phyloP scores from a whole-genome alignment of 371 early-diverging fungal genomes.

The Rhizopus stolonifer region DNA sequence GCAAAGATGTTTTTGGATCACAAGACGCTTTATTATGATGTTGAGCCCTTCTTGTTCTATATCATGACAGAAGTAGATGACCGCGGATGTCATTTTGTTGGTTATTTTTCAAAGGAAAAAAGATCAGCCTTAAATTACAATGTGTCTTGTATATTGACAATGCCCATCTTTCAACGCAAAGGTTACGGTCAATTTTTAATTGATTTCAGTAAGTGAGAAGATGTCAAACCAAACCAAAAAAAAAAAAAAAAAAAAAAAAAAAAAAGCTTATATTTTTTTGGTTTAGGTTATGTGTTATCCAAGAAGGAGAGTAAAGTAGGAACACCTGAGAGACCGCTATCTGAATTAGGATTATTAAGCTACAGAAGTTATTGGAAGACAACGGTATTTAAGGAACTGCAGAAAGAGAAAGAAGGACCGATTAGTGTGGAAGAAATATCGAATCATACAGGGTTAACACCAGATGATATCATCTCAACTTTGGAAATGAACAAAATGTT shows the following conservation, averaged over 20 bases:
- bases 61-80: constrained; percentile 84
- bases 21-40: constrained; percentile 99
- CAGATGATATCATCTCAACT: constrained; percentile 75
- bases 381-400: constrained; percentile 34
- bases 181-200: constrained; percentile 98
- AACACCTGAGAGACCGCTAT: constrained; percentile 98
- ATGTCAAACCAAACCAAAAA: no score
- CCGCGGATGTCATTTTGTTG: constrained; percentile 91
- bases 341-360: constrained; percentile 95
- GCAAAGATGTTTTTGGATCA: constrained; percentile 99
- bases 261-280: background rate
- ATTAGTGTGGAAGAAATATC: constrained; percentile 62
- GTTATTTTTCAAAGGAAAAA: constrained; percentile 97
- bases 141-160: constrained; percentile 96
- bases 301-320: constrained; percentile 87
- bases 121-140: constrained; percentile 89
- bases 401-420: constrained; percentile 28
- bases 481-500: constrained; percentile 61
- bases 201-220: constrained; percentile 88
- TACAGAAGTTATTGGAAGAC: constrained; percentile 89
- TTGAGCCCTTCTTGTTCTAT: constrained; percentile 99
- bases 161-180: constrained; percentile 95
- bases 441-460: constrained; percentile 61
- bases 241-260: constrained; percentile 6
- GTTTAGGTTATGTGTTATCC: constrained; percentile 85